Evolutionary conservation across 2,329 filamentous ascomycete species (phyloP).

Genomic region (Colletotrichum aenigma): DNA sequence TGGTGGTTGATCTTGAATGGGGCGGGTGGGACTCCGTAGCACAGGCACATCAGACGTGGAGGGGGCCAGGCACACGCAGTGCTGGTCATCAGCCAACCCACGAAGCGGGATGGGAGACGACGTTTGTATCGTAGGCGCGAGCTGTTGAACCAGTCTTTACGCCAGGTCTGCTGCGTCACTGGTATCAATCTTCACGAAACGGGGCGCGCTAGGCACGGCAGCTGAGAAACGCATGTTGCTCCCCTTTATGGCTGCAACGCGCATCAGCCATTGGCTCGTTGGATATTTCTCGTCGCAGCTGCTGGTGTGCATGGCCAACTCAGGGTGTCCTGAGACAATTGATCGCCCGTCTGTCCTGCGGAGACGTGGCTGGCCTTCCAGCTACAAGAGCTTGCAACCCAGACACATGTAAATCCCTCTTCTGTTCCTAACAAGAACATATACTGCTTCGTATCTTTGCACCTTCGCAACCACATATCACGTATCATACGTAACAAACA

Average conservation of each 20-base stretch:
- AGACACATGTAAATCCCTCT: neutral
- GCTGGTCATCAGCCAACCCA: neutral
- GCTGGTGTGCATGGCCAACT: conserved; percentile 13
- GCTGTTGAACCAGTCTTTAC: neutral
- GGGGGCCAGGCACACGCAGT: neutral
- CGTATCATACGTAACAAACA: conserved; percentile 17
- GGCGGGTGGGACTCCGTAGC: neutral
- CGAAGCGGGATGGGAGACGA: neutral
- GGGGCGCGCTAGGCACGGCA: neutral
- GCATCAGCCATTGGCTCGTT: neutral
- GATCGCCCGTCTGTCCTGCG: conserved; percentile 9
- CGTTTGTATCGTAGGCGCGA: neutral
- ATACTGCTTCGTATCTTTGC: neutral
- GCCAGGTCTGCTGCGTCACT: neutral
- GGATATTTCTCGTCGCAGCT: neutral
- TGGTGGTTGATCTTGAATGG: neutral
- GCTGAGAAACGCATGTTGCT: neutral
- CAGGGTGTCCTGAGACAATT: conserved; percentile 8
- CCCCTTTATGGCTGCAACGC: conserved; percentile 7
- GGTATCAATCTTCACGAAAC: neutral
- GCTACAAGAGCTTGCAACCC: conserved; percentile 3
- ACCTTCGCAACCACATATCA: neutral
- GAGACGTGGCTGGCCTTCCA: neutral
- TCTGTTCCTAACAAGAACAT: neutral
- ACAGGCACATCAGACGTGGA: neutral